Percentiles rank a stretch among this genome's conserved stretches.
These are phyloP conservation scores for Scutellaria baicalensis DNA, from an alignment of 257 asterid species.

Conservation along the genomic window DNA sequence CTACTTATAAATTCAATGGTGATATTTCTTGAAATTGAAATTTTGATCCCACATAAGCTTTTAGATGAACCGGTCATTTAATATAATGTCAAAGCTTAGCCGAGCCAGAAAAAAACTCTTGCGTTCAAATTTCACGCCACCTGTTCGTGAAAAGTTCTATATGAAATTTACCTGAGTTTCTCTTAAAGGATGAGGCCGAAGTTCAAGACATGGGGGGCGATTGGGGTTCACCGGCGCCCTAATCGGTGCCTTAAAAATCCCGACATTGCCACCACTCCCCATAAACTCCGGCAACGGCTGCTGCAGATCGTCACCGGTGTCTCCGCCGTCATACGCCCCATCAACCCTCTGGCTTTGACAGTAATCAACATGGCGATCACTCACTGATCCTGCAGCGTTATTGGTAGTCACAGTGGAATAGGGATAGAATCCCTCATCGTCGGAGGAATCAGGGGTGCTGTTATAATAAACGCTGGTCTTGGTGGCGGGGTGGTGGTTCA, in stretches of 20 bases:
- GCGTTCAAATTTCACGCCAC: not conserved
- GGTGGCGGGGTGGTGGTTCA: constrained; percentile 11
- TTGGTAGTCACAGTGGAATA: constrained; percentile 34
- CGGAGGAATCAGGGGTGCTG: constrained; percentile 29
- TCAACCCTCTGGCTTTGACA: constrained; percentile 14
- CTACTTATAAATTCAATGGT: not conserved
- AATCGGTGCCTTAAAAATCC: constrained; percentile 55
- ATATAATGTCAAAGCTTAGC: not conserved
- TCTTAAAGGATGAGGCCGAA: constrained; percentile 72
- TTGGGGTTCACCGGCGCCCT: constrained; percentile 61
- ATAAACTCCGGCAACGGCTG: constrained; percentile 59
- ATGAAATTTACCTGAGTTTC: constrained; percentile 54
- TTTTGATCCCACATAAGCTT: not conserved
- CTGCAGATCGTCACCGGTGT: constrained; percentile 19
- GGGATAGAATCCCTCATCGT: constrained; percentile 51
- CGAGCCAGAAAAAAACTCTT: too few species aligned
- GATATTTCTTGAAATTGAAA: not conserved
- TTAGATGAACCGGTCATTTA: not conserved
- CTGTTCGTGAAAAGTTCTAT: not conserved
- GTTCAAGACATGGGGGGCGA: constrained; percentile 63
- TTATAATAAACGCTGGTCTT: constrained; percentile 10
- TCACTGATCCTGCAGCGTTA: constrained; percentile 9
- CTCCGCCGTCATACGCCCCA: constrained; percentile 5
- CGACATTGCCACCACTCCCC: constrained; percentile 56
- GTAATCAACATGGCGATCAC: constrained; percentile 31